Base-by-base conservation (phyloP, 2,329 filamentous ascomycete species). In the Diaporthe citri region DNA sequence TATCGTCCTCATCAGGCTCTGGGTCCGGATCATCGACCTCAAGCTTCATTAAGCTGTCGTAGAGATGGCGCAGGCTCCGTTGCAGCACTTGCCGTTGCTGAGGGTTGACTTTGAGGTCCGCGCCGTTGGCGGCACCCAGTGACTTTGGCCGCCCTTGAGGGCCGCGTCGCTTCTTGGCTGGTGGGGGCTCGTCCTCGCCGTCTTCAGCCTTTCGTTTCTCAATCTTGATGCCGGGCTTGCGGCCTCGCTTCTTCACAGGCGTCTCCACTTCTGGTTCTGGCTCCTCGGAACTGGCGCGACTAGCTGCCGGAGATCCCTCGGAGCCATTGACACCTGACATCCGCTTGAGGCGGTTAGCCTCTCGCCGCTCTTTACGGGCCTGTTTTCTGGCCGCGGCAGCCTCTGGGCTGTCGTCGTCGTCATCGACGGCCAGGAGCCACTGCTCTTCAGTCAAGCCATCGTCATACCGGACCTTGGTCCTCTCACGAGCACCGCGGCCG, bases 381-480 rank as follows among this genome's bases (percentile, higher is more conserved):
- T 95, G 92, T 81, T 98, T 98, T 55, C 97, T 92, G 48, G 94
- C 94, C 51, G 97, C 96, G 2, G 97, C 97, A 72, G 95, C 96
- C 82, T 98, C 97, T 41, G 98, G 95, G 0, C 92, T 93, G 82
- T 99, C 97, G 1, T 99, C 97, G 69, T 98, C 96, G 76, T 97
- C 96, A 82, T 99, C 97, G 43, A 99, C 96, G 72, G 97, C 97
- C 88, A 98, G 96, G 70, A 98, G 90, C 97, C 97, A 99, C 84
- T 99, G 97, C 86, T 99, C 97, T 85, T 99, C 97, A 0, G 97
- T 98, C 41, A 99, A 91, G 71, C 97, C 97, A 81, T 99, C 97
- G 80, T 99, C 97, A 80, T 99, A 99, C 83, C 94, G 94, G 80
- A 98, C 96, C 81, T 95, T 93, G 78, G 95, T 98, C 76, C 97